These are phyloP conservation scores for Lichina pygmaea DNA, from an alignment of 495 filamentous ascomycete genomes.

Conservation along the genomic window DNA sequence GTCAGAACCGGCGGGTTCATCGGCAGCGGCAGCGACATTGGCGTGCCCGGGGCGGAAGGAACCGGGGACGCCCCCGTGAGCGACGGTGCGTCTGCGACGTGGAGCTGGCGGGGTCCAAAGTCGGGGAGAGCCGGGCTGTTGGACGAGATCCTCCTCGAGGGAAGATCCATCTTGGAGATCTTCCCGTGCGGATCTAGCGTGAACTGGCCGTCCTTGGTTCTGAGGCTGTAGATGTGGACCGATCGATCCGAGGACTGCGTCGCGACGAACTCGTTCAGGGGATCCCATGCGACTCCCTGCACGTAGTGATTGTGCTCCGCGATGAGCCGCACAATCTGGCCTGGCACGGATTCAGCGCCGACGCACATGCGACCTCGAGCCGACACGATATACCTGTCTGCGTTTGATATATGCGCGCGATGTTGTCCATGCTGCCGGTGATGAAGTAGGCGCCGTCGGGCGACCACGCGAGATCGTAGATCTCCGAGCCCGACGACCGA, in stretches of 20 bases:
- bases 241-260: slow-evolving; percentile 96
- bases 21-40: slow-evolving; percentile 62
- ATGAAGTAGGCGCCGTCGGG: slow-evolving; percentile 92
- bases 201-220: slow-evolving; percentile 90
- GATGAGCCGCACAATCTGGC: slow-evolving; percentile 79
- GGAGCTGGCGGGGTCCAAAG: slow-evolving; percentile 25
- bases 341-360: slow-evolving; percentile 17
- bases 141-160: slow-evolving; percentile 65
- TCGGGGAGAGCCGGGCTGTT: slow-evolving; percentile 86
- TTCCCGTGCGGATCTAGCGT: slow-evolving; percentile 55
- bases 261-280: slow-evolving; percentile 89
- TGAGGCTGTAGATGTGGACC: slow-evolving; percentile 87
- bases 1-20: slow-evolving; percentile 93
- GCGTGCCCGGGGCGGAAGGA: slow-evolving; percentile 85
- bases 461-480: slow-evolving; percentile 96
- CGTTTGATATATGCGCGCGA: slow-evolving; percentile 90
- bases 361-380: slow-evolving; percentile 1
- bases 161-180: slow-evolving; percentile 70
- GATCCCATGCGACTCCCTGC: slow-evolving; percentile 96
- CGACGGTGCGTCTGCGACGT: slow-evolving; percentile 25
- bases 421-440: slow-evolving; percentile 97
- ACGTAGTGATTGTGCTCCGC: slow-evolving; percentile 98
- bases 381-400: slow-evolving; percentile 33
- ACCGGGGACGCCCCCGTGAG: slow-evolving; percentile 51
- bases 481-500: slow-evolving; percentile 70